Percentiles rank a stretch among this genome's conserved stretches.
Evolutionary conservation across 805 yeast genomes (phyloP).

Genomic region (Hanseniaspora valbyensis): DNA sequence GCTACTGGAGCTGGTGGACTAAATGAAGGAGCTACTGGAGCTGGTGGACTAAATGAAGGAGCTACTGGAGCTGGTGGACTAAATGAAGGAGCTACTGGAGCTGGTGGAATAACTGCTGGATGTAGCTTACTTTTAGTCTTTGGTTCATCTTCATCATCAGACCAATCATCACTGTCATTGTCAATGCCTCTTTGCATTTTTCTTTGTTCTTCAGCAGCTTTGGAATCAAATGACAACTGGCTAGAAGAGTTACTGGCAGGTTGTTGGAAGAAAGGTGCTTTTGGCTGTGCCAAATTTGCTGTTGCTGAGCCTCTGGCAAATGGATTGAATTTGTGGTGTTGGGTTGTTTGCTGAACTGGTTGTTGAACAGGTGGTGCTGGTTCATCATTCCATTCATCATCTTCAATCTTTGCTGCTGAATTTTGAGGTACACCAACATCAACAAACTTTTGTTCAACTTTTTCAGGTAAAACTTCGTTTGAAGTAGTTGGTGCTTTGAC

Average conservation of each 20-base stretch:
- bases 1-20: too few relatives aligned
- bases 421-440: too few relatives aligned
- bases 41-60: constrained; percentile 8
- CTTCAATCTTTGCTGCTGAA: neutral
- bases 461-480: constrained; percentile 17
- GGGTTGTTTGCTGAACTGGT: constrained; percentile 18
- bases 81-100: constrained; percentile 12
- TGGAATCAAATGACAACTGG: constrained; percentile 36
- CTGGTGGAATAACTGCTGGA: constrained; percentile 7
- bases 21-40: neutral
- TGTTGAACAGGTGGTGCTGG: neutral
- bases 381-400: constrained; percentile 7
- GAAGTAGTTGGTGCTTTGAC: constrained; percentile 15
- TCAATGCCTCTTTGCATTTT: constrained; percentile 50
- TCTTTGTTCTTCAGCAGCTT: constrained; percentile 58
- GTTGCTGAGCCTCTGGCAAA: too few relatives aligned
- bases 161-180: constrained; percentile 30
- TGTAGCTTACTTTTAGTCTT: neutral
- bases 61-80: constrained; percentile 18
- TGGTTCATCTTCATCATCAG: constrained; percentile 6
- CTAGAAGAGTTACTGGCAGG: constrained; percentile 18
- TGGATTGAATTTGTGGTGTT: constrained; percentile 38
- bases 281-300: too few relatives aligned
- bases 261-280: constrained; percentile 49
- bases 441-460: too few relatives aligned